Evolutionary conservation across 768 basidiomycete genomes (phyloP).

Genomic region (Tricholoma matsutake): DNA sequence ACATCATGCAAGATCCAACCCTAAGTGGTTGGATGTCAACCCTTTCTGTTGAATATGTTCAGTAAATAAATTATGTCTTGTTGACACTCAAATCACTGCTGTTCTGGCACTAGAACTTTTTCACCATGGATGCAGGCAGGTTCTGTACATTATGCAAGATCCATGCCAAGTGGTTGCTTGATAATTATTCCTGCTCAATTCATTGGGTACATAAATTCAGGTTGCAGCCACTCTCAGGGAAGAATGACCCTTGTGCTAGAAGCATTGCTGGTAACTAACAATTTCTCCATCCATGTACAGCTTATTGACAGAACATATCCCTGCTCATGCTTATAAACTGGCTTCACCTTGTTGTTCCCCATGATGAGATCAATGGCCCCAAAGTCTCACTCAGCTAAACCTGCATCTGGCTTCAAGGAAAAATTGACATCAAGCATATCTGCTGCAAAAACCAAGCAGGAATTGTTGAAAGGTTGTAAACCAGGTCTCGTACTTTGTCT

Average conservation of each 20-base stretch:
- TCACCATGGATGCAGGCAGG: background rate
- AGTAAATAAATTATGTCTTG: background rate
- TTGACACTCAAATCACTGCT: background rate
- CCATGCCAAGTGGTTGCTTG: background rate
- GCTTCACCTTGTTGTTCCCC: background rate
- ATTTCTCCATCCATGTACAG: background rate
- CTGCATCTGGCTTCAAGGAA: background rate
- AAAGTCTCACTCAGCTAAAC: background rate
- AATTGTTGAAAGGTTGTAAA: background rate
- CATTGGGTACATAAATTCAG: no score
- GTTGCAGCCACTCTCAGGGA: background rate
- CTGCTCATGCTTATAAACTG: background rate
- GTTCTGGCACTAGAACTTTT: background rate
- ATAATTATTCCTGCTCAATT: no score
- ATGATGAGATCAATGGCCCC: background rate
- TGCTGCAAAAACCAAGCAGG: background rate
- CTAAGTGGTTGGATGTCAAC: slow-evolving; percentile 1
- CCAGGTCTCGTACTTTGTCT: background rate
- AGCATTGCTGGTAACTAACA: background rate
- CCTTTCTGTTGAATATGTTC: background rate
- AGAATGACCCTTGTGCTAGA: no score
- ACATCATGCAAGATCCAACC: background rate
- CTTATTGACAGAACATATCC: background rate
- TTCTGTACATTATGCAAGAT: background rate
- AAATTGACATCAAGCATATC: background rate